phyloP scores from a whole-genome alignment of 2,329 filamentous ascomycete genomes.

The Diaporthe sp. region DNA sequence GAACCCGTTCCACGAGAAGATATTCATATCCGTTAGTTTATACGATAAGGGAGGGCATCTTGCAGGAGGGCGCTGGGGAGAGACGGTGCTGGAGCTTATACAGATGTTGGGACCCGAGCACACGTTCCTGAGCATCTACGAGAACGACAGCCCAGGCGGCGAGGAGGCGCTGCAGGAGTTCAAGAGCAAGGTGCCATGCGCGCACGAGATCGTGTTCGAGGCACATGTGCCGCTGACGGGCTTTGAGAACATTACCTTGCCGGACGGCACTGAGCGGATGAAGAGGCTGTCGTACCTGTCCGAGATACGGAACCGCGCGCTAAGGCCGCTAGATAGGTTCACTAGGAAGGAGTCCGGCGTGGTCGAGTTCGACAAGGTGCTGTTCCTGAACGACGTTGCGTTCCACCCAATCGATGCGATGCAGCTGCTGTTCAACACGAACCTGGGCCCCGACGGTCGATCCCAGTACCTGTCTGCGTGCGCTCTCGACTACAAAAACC shows the following conservation, averaged over 20 bases:
- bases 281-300: conserved; percentile 83
- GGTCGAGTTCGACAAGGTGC: conserved; percentile 66
- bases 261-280: conserved; percentile 72
- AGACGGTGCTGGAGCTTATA: conserved; percentile 72
- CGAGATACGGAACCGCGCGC: conserved; percentile 78
- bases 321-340: conserved; percentile 72
- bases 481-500: conserved; percentile 77
- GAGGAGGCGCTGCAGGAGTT: conserved; percentile 68
- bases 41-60: conserved; percentile 75
- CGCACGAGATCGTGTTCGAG: conserved; percentile 70
- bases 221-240: conserved; percentile 68
- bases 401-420: conserved; percentile 66
- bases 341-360: conserved; percentile 52
- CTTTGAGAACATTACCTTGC: conserved; percentile 72
- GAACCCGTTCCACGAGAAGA: conserved; percentile 67
- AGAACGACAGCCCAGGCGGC: conserved; percentile 74
- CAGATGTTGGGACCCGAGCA: conserved; percentile 77
- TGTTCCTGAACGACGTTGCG: conserved; percentile 78
- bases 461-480: conserved; percentile 77
- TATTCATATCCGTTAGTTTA: conserved; percentile 82
- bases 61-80: conserved; percentile 75
- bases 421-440: conserved; percentile 74
- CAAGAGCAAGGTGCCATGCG: conserved; percentile 59
- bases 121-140: conserved; percentile 80
- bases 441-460: conserved; percentile 64